These are phyloP conservation scores for Sporisorium graminicola DNA, from an alignment of 1,284 basidiomycete genomes.

Conservation along the genomic window DNA sequence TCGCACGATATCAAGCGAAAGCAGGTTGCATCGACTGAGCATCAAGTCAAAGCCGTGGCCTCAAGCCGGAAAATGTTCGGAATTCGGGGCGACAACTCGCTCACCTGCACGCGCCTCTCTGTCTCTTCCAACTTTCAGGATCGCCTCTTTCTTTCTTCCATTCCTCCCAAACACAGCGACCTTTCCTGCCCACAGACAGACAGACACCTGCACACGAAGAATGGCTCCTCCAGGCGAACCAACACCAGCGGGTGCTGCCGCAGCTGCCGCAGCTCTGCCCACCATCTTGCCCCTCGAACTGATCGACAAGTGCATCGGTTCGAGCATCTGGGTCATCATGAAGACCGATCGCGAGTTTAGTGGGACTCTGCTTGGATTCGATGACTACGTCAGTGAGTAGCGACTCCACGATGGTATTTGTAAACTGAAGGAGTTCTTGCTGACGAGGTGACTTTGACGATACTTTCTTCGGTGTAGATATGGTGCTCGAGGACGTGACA, in stretches of 20 bases:
- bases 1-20: no score
- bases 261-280: constrained; percentile 46
- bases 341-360: constrained; percentile 73
- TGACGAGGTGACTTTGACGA: not conserved
- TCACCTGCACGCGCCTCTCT: no score
- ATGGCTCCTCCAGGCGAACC: constrained; percentile 52
- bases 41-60: no score
- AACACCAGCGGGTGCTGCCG: constrained; percentile 37
- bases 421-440: not conserved
- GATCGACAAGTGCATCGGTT: constrained; percentile 70
- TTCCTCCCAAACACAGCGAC: constrained; percentile 1
- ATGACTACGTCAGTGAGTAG: constrained; percentile 98
- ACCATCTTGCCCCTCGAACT: constrained; percentile 68
- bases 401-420: no score
- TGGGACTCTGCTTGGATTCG: constrained; percentile 95
- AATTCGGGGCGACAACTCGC: no score
- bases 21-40: no score
- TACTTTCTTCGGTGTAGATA: constrained; percentile 75
- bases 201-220: no score
- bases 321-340: constrained; percentile 70
- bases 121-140: no score
- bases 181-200: no score
- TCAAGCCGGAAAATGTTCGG: no score
- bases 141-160: not conserved
- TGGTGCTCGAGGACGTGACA: constrained; percentile 96